Base-by-base conservation (phyloP, 208 protist species). In the Acanthamoeba royreba region DNA sequence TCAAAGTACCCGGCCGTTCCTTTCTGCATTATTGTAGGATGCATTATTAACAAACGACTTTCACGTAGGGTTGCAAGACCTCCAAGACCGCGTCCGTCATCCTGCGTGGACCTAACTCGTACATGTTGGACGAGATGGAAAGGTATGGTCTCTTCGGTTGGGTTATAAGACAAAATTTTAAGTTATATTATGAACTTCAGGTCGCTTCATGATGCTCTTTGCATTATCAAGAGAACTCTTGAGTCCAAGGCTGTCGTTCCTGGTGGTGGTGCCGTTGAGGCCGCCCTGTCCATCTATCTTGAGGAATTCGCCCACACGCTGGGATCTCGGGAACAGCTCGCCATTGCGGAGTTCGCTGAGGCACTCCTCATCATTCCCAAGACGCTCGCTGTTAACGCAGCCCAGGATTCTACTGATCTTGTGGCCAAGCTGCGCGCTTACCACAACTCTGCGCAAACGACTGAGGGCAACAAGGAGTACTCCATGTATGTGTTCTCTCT, bases 351-450 rank as follows among this genome's bases (percentile, higher is more conserved):
- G 91, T 99, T 99, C 97, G 99, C 99, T 47, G 98, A 99, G 95
- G 97, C 99, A 38, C 96, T 99, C 17, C 97, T 99, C 9, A 97
- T 99, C 28, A 99, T 99, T 92, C 99, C 99, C 88, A 99, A 99
- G 98, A 98, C 97, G 58, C 98, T 99, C 7, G 98, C 99, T 1
- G 96, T 99, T 40, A 99, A 99, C 96, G 99, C 99, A 13, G 99
- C 99, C 19, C 95, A 98, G 35, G 99, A 99, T 96, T 97, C 99
- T 40, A 99, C 98, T 22, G 99, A 99, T 49, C 97, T 99, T 2
- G 98, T 99, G 25, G 98, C 99, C 22, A 98, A 99, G 95, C 97
- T 99, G 33, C 97, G 99, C 42, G 99, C 99, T 0, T 97, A 97
- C 94, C 99, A 99, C 97, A 98, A 98, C 94, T 91, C 96, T 43